Conservation (phyloP, 2,329 filamentous ascomycete genomes). For the Paecilomyces sp. region DNA sequence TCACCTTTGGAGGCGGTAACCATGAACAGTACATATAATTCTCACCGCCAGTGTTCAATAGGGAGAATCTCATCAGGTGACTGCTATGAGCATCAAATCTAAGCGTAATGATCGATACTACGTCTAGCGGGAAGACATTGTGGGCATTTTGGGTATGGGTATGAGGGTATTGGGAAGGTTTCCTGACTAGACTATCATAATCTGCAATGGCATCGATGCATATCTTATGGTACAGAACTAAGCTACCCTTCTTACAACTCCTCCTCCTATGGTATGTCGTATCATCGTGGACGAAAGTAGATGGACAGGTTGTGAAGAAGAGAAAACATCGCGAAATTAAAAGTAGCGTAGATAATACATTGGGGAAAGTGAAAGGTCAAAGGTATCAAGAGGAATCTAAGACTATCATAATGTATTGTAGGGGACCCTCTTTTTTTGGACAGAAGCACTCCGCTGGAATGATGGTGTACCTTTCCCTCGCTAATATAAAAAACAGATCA, state of each 20-base stretch:
- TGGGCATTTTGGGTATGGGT: too few species aligned
- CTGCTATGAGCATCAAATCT: too few species aligned
- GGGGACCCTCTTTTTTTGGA: not conserved
- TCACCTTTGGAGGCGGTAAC: too few species aligned
- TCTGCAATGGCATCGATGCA: not conserved
- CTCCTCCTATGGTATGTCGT: not conserved
- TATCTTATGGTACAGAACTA: not conserved
- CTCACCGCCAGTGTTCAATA: too few species aligned
- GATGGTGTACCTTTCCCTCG: not conserved
- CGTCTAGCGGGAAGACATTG: too few species aligned
- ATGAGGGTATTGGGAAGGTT: not conserved
- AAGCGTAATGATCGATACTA: too few species aligned
- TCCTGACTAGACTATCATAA: not conserved
- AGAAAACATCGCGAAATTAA: not conserved
- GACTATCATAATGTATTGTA: not conserved
- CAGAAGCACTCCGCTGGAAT: not conserved
- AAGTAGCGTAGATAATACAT: not conserved
- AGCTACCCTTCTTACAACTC: not conserved
- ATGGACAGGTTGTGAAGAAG: not conserved
- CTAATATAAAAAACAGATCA: not conserved
- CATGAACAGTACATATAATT: too few species aligned
- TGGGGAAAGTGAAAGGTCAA: not conserved
- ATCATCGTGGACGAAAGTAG: not conserved
- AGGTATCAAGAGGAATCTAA: not conserved
- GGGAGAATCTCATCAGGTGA: too few species aligned